Base-by-base conservation (phyloP, 106 monocot species). In the Posidonia australis region DNA sequence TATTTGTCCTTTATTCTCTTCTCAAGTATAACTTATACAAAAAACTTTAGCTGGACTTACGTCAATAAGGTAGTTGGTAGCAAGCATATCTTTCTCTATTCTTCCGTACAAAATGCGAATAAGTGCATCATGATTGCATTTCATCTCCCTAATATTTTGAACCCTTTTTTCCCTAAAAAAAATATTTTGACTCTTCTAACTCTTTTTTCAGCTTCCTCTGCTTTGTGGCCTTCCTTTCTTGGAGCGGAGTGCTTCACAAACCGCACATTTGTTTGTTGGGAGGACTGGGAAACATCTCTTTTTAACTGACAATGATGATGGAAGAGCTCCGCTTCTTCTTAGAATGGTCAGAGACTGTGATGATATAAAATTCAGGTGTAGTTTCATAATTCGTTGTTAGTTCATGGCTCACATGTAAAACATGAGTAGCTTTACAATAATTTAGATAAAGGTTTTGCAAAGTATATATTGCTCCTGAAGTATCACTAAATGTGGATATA, bases 201-300 rank as follows among this genome's bases (percentile, higher is more conserved):
- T 23, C 54, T 54, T 30, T 64, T 63, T 64, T 13, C 65, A 73
- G 72, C 72, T 73, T 41, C 72, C 72, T 44, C 42, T 73, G 13
- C 72, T 73, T 18, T 73, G 63, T 46, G 72, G 72, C 29, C 46
- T 73, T 65, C 72, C 72, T 65, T 73, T 65, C 45, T 58, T 73
- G 56, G 72, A 73, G 65, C 64, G 64, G 21, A 65, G 56, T 55
- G 72, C 65, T 17, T 73, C 72, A 14, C 57, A 65, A 44, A 58
- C 72, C 56, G 72, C 72, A 13, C 72, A 73, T 65, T 57, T 73
- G 67, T 71, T 96, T 68, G 76, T 68, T 73, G 74, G 86, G 32
- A 86, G 74, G 74, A 86, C 81, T 14, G 94, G 94, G 26, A 96
- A 78, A 29, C 94, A 96, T 79, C 82, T 94, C 5, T 80, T 87